phyloP scores from a whole-genome alignment of 305 asterid species.

The Rubia peregrina region DNA sequence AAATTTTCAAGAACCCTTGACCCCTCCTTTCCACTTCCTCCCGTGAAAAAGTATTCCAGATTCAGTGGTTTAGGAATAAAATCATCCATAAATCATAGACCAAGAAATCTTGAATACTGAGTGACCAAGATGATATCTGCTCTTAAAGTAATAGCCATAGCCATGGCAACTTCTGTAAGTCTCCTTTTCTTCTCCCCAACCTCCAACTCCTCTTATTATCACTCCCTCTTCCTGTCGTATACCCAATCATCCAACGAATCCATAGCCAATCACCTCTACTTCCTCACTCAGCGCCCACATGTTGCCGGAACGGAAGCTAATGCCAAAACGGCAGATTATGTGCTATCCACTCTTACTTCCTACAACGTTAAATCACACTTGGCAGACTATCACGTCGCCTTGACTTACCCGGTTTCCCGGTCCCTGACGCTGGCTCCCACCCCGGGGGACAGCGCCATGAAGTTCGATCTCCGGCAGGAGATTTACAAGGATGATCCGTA shows the following conservation, averaged over 20 bases:
- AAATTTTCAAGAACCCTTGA: background rate
- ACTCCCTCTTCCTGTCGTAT: slow-evolving; percentile 50
- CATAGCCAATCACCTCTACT: slow-evolving; percentile 53
- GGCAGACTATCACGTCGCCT: slow-evolving; percentile 44
- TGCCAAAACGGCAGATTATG: slow-evolving; percentile 68
- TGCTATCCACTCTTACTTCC: slow-evolving; percentile 53
- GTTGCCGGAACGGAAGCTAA: slow-evolving; percentile 74
- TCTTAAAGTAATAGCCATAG: slow-evolving; percentile 31
- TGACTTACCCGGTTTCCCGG: slow-evolving; percentile 62
- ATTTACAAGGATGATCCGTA: slow-evolving; percentile 56
- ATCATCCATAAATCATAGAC: background rate
- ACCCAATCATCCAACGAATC: slow-evolving; percentile 46
- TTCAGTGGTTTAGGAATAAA: background rate
- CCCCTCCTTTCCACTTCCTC: background rate
- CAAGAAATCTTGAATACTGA: background rate
- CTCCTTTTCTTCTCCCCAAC: slow-evolving; percentile 27
- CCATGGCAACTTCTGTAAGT: slow-evolving; percentile 31
- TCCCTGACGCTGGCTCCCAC: slow-evolving; percentile 40
- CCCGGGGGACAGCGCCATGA: slow-evolving; percentile 28
- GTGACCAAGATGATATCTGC: slow-evolving; percentile 20
- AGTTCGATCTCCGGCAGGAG: slow-evolving; percentile 52
- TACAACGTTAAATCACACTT: slow-evolving; percentile 38
- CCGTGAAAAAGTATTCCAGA: background rate
- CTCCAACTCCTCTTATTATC: slow-evolving; percentile 38
- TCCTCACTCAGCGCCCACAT: slow-evolving; percentile 69